Base-by-base conservation (phyloP, 345 rosid genomes). In the Tarenaya hassleriana region DNA sequence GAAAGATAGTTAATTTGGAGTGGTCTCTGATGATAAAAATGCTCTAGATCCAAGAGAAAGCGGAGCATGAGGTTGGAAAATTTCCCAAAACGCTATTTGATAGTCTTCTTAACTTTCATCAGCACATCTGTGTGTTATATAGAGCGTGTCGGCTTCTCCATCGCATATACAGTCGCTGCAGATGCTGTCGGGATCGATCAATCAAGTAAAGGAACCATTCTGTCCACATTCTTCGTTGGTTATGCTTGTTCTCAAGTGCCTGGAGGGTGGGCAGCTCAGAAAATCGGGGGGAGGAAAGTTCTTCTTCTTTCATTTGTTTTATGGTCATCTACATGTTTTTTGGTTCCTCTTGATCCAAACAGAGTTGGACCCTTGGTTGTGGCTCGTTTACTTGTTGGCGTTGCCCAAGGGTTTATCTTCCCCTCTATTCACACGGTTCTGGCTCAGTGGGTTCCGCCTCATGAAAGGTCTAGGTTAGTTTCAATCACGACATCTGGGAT, bases 401-500 rank as follows among this genome's bases (percentile, higher is more conserved):
- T 92, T 29, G 92, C 98, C 0, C 96, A 92, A 67, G 96, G 98
- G 42, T 92, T 92, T 68, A 92, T 92, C 58, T 92, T 92, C 60
- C 96, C 96, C 1, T 91, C 96, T 50, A 91, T 87, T 63, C 96
- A 91, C 63, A 91, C 95, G 1, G 95, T 91, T 71, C 78, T 91
- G 56, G 98, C 97, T 13, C 92, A 88, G 74, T 92, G 98, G 97
- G 97, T 92, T 34, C 96, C 96, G 7, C 96, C 98, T n/a, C 96
- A 88, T 50, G 95, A 92, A 68, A 76, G 98, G 52, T 92, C 98
- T 59, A 83, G 96, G 63, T 77, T 95, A 12, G 98, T 92, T 60
- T 88, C 98, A 1, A 88, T 92, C 56, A 88, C 98, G 11, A 92
- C 88, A 13, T 92, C 94, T 0, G 98, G 96, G 50, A 88, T 92